Conservation (phyloP, 2,329 filamentous ascomycete genomes). For the Aspergillus brunneoviolaceus region DNA sequence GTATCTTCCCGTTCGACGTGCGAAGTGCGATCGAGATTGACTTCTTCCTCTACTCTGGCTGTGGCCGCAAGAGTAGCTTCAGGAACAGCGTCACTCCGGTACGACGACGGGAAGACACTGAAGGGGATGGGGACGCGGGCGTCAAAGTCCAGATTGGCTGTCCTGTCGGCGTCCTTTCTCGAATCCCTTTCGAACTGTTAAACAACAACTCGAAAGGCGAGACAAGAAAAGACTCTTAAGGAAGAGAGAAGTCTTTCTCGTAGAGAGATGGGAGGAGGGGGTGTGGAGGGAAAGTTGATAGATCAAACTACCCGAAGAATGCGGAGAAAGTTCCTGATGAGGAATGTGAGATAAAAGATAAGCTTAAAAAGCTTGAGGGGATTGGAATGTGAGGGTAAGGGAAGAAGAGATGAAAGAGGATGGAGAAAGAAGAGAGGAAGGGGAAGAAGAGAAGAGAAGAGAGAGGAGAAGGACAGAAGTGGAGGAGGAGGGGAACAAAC, state of each 20-base stretch:
- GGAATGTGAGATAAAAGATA: slow-evolving; percentile 19
- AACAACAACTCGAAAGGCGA: slow-evolving; percentile 48
- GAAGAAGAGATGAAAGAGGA: slow-evolving; percentile 19
- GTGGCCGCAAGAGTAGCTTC: slow-evolving; percentile 60
- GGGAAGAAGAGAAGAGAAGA: slow-evolving; percentile 1
- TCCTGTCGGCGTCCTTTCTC: slow-evolving; percentile 73
- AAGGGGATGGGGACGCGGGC: slow-evolving; percentile 98
- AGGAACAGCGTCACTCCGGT: slow-evolving; percentile 72
- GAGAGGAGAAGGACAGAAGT: slow-evolving; percentile 6
- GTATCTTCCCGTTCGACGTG: slow-evolving; percentile 98
- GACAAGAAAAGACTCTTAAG: slow-evolving; percentile 49
- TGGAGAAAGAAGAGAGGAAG: slow-evolving; percentile 12
- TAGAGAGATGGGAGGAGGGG: slow-evolving; percentile 13
- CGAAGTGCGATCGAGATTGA: slow-evolving; percentile 70
- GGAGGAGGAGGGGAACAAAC: slow-evolving; percentile 5
- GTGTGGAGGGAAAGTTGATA: slow-evolving; percentile 19
- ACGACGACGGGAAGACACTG: slow-evolving; percentile 99
- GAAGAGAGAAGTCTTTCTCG: slow-evolving; percentile 39
- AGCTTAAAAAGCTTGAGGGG: slow-evolving; percentile 13
- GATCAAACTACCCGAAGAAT: slow-evolving; percentile 25
- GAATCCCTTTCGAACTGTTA: slow-evolving; percentile 54
- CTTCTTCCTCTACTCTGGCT: slow-evolving; percentile 80
- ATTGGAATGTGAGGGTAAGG: slow-evolving; percentile 13
- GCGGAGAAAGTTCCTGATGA: slow-evolving; percentile 22
- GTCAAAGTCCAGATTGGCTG: slow-evolving; percentile 99